Evolutionary conservation across 345 rosid species (phyloP).

Genomic region (Limnanthes douglasii): DNA sequence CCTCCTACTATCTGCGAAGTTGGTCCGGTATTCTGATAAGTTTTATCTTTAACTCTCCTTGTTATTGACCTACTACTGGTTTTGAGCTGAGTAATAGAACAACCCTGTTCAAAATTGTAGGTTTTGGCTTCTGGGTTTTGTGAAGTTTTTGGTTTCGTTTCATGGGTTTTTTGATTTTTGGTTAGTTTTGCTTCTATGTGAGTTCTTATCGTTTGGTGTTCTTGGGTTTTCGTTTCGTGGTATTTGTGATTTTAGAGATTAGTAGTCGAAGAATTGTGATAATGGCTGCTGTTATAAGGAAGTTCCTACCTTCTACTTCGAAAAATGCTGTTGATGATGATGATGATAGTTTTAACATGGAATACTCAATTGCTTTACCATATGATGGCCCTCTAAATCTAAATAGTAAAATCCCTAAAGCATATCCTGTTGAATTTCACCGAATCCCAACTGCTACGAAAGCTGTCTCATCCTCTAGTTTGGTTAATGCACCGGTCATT

Average conservation of each 20-base stretch:
- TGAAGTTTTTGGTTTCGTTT: too few species aligned
- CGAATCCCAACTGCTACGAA: conserved; percentile 50
- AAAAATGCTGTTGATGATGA: conserved; percentile 20
- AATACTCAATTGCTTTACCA: conserved; percentile 64
- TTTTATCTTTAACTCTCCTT: too few species aligned
- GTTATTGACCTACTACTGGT: too few species aligned
- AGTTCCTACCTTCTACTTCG: conserved; percentile 26
- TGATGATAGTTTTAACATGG: conserved; percentile 12
- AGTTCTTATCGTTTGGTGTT: conserved; percentile 4
- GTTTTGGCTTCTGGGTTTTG: too few species aligned
- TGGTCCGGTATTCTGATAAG: too few species aligned
- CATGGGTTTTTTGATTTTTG: too few species aligned
- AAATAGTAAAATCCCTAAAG: conserved; percentile 39
- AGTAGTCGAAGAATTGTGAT: too few species aligned
- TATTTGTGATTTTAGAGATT: conserved; percentile 1
- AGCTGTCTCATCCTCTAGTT: conserved; percentile 21
- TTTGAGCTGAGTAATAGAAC: too few species aligned
- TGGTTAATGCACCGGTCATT: conserved; percentile 10
- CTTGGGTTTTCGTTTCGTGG: neutral
- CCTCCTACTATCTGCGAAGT: too few species aligned
- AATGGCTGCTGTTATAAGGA: conserved; percentile 45
- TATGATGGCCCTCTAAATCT: conserved; percentile 57
- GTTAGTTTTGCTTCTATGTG: too few species aligned
- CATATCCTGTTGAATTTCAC: conserved; percentile 35
- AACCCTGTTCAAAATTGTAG: too few species aligned